phyloP scores from a whole-genome alignment of 306 rosid genomes.

The Glycyrrhiza uralensis region DNA sequence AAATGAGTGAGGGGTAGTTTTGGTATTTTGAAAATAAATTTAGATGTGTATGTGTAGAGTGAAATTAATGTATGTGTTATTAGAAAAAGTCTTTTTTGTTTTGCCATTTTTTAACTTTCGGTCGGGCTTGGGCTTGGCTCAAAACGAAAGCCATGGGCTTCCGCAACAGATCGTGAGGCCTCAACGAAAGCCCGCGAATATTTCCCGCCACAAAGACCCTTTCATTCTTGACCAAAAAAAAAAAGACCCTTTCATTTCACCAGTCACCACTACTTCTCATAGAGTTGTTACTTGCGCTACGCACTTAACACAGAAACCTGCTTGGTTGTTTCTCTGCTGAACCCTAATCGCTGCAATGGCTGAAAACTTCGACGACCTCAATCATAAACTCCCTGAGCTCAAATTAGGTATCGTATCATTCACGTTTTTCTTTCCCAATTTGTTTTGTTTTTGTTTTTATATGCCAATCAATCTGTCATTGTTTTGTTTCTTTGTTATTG shows the following conservation, averaged over 20 bases:
- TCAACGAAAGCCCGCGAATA: slow-evolving; percentile 36
- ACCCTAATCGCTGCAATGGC: slow-evolving; percentile 56
- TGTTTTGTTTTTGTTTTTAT: not conserved
- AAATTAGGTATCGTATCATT: slow-evolving; percentile 60
- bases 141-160: not conserved
- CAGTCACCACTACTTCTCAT: not conserved
- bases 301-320: not conserved
- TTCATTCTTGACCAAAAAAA: too few species aligned
- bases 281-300: not conserved
- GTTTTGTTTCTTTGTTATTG: not conserved
- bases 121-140: too few species aligned
- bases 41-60: too few species aligned
- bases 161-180: not conserved
- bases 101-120: too few species aligned
- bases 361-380: slow-evolving; percentile 50
- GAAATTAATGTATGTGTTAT: too few species aligned
- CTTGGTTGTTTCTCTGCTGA: not conserved
- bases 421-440: not conserved
- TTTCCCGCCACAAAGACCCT: slow-evolving; percentile 59
- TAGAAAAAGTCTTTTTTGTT: too few species aligned
- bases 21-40: too few species aligned
- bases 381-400: slow-evolving; percentile 84
- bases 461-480: not conserved
- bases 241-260: not conserved
- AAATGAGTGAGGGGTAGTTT: too few species aligned